Percentiles rank a stretch among this genome's conserved stretches.
Evolutionary conservation across 2,329 filamentous ascomycete genomes (phyloP).

Genomic region (Colletotrichum endophyticum): DNA sequence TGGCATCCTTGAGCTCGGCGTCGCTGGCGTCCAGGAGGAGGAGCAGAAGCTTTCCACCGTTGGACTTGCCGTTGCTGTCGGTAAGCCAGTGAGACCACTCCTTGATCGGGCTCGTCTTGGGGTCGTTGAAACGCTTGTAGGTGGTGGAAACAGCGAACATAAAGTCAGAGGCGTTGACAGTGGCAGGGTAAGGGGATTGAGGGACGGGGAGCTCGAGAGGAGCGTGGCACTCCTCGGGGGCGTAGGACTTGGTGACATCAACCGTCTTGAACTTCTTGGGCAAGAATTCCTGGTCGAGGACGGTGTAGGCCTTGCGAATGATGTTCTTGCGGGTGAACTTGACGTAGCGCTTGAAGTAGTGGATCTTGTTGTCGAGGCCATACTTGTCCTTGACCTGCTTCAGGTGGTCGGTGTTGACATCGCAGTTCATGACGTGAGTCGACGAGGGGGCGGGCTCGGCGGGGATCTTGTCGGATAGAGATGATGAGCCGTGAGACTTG

Average conservation of each 20-base stretch:
- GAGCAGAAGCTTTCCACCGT: slow-evolving; percentile 61
- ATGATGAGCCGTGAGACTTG: slow-evolving; percentile 14
- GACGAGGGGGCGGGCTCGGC: slow-evolving; percentile 22
- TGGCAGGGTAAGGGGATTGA: slow-evolving; percentile 52
- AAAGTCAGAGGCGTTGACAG: slow-evolving; percentile 60
- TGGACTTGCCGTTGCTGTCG: slow-evolving; percentile 58
- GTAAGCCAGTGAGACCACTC: slow-evolving; percentile 68
- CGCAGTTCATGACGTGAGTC: slow-evolving; percentile 51
- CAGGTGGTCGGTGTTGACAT: slow-evolving; percentile 52
- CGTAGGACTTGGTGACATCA: slow-evolving; percentile 47
- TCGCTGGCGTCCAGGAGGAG: slow-evolving; percentile 58
- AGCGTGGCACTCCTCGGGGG: slow-evolving; percentile 47
- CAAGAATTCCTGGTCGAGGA: slow-evolving; percentile 52
- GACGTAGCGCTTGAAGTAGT: slow-evolving; percentile 62
- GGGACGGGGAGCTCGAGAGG: slow-evolving; percentile 58
- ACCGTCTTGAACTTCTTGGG: slow-evolving; percentile 51
- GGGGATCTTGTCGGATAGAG: slow-evolving; percentile 33
- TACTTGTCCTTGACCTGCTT: slow-evolving; percentile 50
- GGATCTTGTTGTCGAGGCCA: slow-evolving; percentile 52
- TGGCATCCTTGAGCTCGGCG: slow-evolving; percentile 54
- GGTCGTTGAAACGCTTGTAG: slow-evolving; percentile 57
- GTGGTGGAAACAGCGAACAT: slow-evolving; percentile 66
- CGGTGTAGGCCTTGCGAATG: slow-evolving; percentile 55
- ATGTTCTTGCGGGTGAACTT: slow-evolving; percentile 56
- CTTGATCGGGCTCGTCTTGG: slow-evolving; percentile 56